Evolutionary conservation across 192 early-diverging fungal species (phyloP), one percentile per base, ranked within the genome.

Genomic region (Spinellus fusiger): DNA sequence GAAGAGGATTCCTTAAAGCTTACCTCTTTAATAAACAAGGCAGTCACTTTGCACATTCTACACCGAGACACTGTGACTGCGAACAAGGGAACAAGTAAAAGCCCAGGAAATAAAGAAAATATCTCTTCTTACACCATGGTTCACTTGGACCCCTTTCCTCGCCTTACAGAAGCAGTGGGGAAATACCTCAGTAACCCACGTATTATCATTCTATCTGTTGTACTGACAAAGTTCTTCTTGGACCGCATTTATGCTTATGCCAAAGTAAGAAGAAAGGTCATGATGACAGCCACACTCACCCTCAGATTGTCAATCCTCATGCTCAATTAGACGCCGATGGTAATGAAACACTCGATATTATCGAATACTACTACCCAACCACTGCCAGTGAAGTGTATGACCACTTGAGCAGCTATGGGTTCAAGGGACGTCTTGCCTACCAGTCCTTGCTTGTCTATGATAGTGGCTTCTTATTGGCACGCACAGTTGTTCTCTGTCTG

Each of bases 351-450:
- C 46, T 71, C 13, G 69, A 71, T 53, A 50, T 71, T 56, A 25
- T 71, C 7, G 69, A 71, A 48, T 71, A 71, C 51, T 38, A 65
- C 13, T 35, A 71, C 26, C 63, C 64, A 4, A 25, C 33, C 35
- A 61, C 63, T 12, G 40, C 46, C 12, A 34, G 29, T 1, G 52
- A 64, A 28, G 54, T 71, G 22, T 65, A 61, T 18, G 26, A 27
- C 2, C 20, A 47, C 20, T 1, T 71, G 7, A 54, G 37, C 13
- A 57, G 52, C 16, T 71, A 71, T 51, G 63, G 62, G 0, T 10
- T 26, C 16, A 71, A 65, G 35, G 62, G 63, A 27, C 37, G 56
- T 5, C 31, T 49, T 3, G 60, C 67, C 0, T 70, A 70, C 20
- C 25, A 34, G 27, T 52, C 56, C 4, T 35, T 65, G 25, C 12